Percentiles rank a stretch among this genome's conserved stretches.
Evolutionary conservation across 164 flowering plant genomes (phyloP).

Genomic region (Sextonia rubra): DNA sequence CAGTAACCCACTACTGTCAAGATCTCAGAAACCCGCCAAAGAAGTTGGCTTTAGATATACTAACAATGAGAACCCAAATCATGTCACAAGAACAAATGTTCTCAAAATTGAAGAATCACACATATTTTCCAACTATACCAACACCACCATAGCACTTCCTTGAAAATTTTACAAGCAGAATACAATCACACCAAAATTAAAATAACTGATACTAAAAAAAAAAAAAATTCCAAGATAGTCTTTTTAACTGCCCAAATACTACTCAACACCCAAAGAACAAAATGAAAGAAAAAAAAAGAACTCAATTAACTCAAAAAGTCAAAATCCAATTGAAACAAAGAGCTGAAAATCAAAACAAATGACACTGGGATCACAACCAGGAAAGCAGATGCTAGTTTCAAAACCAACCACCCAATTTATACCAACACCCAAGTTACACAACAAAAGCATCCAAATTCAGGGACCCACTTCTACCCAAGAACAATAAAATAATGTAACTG

Average conservation of each 20-base stretch:
- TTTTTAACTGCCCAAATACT: too few relatives aligned
- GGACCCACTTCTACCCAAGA: background rate
- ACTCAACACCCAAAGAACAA: too few relatives aligned
- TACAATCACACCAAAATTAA: background rate
- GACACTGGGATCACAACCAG: background rate
- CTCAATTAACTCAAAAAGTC: too few relatives aligned
- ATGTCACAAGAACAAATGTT: background rate
- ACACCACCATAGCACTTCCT: too few relatives aligned
- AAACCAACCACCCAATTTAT: background rate
- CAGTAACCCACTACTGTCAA: slow-evolving; percentile 11
- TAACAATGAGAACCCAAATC: background rate
- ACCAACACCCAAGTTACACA: too few relatives aligned
- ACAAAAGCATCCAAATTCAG: slow-evolving; percentile 1
- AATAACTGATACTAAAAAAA: background rate
- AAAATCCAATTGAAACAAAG: background rate
- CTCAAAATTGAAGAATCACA: background rate
- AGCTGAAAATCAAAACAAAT: background rate
- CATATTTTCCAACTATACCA: too few relatives aligned
- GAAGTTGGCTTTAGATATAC: background rate
- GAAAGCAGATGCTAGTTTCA: background rate
- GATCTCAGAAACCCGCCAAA: background rate
- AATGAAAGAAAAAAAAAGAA: too few relatives aligned
- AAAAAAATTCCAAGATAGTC: background rate
- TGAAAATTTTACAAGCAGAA: too few relatives aligned
- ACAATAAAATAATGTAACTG: background rate